Conservation (phyloP, 768 basidiomycete genomes). For the Mycena epipterygia region DNA sequence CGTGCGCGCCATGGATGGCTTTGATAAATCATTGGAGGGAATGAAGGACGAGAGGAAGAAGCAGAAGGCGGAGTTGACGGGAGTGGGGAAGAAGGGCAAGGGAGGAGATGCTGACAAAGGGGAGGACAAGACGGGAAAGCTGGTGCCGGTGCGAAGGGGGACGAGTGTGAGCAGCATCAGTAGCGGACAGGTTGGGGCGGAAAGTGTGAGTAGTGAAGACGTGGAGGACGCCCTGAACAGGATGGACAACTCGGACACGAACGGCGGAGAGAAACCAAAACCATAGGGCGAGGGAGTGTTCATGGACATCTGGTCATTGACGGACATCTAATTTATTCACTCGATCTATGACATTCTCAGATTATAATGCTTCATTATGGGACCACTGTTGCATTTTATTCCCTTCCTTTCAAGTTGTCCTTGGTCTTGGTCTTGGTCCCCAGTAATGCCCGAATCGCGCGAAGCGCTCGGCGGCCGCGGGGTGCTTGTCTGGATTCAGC, state of each 20-base stretch:
- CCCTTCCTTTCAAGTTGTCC: too few relatives aligned
- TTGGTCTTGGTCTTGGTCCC: too few relatives aligned
- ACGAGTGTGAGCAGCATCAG: slow-evolving; percentile 24
- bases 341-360: too few relatives aligned
- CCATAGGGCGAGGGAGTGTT: too few relatives aligned
- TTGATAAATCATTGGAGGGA: slow-evolving; percentile 47
- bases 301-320: too few relatives aligned
- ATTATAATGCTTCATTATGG: too few relatives aligned
- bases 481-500: not conserved
- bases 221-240: slow-evolving; percentile 23
- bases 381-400: too few relatives aligned
- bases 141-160: slow-evolving; percentile 25
- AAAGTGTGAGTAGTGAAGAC: slow-evolving; percentile 24
- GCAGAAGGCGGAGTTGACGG: slow-evolving; percentile 46
- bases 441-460: not conserved
- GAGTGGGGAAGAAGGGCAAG: slow-evolving; percentile 17
- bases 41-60: slow-evolving; percentile 28
- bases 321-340: not conserved
- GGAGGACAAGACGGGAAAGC: not conserved
- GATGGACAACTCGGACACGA: slow-evolving; percentile 9
- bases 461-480: not conserved
- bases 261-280: not conserved
- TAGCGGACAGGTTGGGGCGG: slow-evolving; percentile 7
- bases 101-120: too few relatives aligned
- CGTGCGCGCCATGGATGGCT: slow-evolving; percentile 52